Conservation (phyloP, 768 basidiomycete genomes). For the Leccinum disarticulatum region DNA sequence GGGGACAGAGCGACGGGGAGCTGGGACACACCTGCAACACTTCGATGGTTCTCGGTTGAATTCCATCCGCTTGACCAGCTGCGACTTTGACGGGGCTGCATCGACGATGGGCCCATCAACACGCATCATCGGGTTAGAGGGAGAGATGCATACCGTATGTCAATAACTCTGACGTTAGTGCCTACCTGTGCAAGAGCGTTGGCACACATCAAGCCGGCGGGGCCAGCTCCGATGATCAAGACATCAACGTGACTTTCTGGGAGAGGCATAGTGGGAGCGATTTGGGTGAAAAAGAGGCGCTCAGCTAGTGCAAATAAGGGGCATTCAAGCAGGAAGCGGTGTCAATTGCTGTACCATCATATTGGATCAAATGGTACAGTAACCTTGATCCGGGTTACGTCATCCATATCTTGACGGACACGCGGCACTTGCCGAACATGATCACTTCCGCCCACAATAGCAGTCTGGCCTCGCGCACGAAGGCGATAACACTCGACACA, state of each 20-base stretch:
- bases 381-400: not conserved
- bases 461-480: not conserved
- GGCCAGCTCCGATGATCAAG: slow-evolving; percentile 43
- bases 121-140: not conserved
- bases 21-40: not conserved
- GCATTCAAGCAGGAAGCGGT: not conserved
- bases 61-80: not conserved
- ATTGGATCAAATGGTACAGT: too few relatives aligned
- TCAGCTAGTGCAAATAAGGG: not conserved
- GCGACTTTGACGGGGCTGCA: not conserved
- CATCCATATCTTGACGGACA: not conserved
- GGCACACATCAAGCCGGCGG: slow-evolving; percentile 44
- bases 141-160: slow-evolving; percentile 20
- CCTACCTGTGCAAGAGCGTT: slow-evolving; percentile 38
- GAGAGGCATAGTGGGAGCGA: slow-evolving; percentile 13
- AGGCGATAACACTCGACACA: not conserved
- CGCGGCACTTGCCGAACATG: not conserved
- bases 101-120: not conserved
- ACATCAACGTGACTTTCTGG: slow-evolving; percentile 36
- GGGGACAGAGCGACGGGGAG: not conserved
- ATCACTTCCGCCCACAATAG: too few relatives aligned
- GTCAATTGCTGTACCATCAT: not conserved
- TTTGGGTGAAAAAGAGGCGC: not conserved
- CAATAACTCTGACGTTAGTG: slow-evolving; percentile 41
- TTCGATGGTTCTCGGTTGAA: not conserved